phyloP scores from a whole-genome alignment of 2,329 filamentous ascomycete genomes.

The Alternaria gaisen region DNA sequence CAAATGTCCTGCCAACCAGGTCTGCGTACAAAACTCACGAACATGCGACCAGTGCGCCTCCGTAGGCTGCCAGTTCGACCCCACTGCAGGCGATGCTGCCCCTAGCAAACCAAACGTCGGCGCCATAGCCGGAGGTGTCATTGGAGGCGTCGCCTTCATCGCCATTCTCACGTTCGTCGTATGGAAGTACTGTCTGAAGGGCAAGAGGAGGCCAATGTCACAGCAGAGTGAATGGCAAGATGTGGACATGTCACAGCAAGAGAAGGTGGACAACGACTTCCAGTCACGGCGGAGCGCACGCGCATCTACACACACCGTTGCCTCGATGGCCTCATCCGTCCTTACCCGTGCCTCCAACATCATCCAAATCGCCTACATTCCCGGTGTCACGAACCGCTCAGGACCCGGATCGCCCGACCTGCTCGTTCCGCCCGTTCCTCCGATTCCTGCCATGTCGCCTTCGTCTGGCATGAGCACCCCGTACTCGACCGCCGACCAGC shows the following conservation, averaged over 20 bases:
- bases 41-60: constrained; percentile 69
- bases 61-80: constrained; percentile 61
- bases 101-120: constrained; percentile 70
- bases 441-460: constrained; percentile 72
- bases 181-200: constrained; percentile 88
- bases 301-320: constrained; percentile 83
- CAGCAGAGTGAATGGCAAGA: constrained; percentile 65
- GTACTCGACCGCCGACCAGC: constrained; percentile 72
- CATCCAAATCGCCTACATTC: constrained; percentile 99
- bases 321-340: constrained; percentile 94
- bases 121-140: constrained; percentile 88
- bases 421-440: constrained; percentile 90
- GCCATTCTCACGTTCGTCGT: constrained; percentile 80
- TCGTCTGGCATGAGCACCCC: constrained; percentile 68
- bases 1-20: constrained; percentile 62
- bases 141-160: constrained; percentile 82
- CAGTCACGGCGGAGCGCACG: constrained; percentile 67
- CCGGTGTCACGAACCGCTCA: constrained; percentile 92
- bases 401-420: constrained; percentile 81
- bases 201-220: constrained; percentile 69
- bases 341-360: constrained; percentile 97
- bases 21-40: constrained; percentile 67
- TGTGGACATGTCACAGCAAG: constrained; percentile 62
- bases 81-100: constrained; percentile 38
- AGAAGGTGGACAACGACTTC: constrained; percentile 67